These are phyloP conservation scores for Pichia sp. DNA, from an alignment of 1,139 yeast genomes.

Conservation along the genomic window DNA sequence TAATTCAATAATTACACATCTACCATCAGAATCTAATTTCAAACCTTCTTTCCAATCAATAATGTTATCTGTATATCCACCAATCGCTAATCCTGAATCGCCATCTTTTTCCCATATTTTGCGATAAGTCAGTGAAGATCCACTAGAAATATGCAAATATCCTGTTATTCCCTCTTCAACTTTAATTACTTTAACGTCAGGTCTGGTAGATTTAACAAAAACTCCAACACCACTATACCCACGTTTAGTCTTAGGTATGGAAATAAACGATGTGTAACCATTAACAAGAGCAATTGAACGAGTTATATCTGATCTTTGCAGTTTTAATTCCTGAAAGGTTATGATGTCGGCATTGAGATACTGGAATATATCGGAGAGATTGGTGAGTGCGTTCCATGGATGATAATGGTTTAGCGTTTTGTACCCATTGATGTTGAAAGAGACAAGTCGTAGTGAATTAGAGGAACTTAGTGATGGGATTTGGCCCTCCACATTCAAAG, in stretches of 20 bases:
- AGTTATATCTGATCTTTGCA: constrained; percentile 36
- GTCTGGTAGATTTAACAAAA: constrained; percentile 52
- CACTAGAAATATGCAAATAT: constrained; percentile 31
- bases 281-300: constrained; percentile 49
- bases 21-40: constrained; percentile 73
- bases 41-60: constrained; percentile 36
- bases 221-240: constrained; percentile 94
- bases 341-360: constrained; percentile 66
- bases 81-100: constrained; percentile 38
- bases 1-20: constrained; percentile 71
- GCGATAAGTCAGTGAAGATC: constrained; percentile 22
- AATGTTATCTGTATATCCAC: constrained; percentile 58
- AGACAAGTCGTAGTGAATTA: constrained; percentile 15
- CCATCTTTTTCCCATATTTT: constrained; percentile 13
- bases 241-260: constrained; percentile 59
- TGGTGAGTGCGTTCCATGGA: constrained; percentile 65
- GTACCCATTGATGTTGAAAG: constrained; percentile 84
- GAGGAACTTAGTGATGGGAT: neutral
- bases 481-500: neutral
- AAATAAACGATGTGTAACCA: constrained; percentile 58
- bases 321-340: constrained; percentile 81
- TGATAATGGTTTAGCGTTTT: constrained; percentile 73
- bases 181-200: constrained; percentile 45
- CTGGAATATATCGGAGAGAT: constrained; percentile 46
- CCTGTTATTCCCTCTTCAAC: constrained; percentile 96